Conservation (phyloP, 2,329 filamentous ascomycete species). For the Trichoderma citrinoviride region DNA sequence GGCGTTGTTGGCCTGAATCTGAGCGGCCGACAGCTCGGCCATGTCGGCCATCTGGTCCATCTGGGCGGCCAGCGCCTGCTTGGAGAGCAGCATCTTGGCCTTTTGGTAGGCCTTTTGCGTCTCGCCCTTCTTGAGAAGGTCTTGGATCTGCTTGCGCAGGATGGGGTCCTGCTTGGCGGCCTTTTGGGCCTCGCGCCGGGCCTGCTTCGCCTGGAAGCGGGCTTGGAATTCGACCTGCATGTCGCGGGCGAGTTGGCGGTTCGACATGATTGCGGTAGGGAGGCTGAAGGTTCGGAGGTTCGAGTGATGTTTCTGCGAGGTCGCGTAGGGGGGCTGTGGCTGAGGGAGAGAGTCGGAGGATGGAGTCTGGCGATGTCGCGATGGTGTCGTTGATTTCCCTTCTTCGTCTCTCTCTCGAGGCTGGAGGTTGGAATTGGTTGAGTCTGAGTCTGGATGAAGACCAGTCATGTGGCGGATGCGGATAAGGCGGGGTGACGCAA, state of each 20-base stretch:
- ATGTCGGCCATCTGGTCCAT: slow-evolving; percentile 65
- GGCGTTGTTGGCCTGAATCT: slow-evolving; percentile 63
- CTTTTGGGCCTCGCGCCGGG: slow-evolving; percentile 59
- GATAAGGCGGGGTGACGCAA: slow-evolving; percentile 23
- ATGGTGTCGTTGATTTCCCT: not conserved
- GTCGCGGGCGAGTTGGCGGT: slow-evolving; percentile 57
- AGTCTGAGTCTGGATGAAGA: too few species aligned
- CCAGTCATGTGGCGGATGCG: slow-evolving; percentile 14
- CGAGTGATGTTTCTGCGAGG: not conserved
- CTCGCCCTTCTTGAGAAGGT: slow-evolving; percentile 61
- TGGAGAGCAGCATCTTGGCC: slow-evolving; percentile 60
- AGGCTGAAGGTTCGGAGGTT: not conserved
- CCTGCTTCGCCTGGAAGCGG: slow-evolving; percentile 62
- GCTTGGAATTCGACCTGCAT: slow-evolving; percentile 64
- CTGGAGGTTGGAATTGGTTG: not conserved
- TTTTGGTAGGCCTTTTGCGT: slow-evolving; percentile 63
- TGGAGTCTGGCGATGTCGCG: not conserved
- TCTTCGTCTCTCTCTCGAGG: not conserved
- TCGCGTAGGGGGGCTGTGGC: not conserved
- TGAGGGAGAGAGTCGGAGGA: too few species aligned
- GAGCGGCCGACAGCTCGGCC: slow-evolving; percentile 58
- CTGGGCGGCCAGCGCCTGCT: slow-evolving; percentile 60
- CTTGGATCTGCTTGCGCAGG: slow-evolving; percentile 62
- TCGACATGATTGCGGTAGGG: slow-evolving; percentile 46
- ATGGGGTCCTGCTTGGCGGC: slow-evolving; percentile 59